These are phyloP conservation scores for Amaranthus hypochondriacus DNA, from an alignment of 148 eudicot genomes.

Conservation along the genomic window DNA sequence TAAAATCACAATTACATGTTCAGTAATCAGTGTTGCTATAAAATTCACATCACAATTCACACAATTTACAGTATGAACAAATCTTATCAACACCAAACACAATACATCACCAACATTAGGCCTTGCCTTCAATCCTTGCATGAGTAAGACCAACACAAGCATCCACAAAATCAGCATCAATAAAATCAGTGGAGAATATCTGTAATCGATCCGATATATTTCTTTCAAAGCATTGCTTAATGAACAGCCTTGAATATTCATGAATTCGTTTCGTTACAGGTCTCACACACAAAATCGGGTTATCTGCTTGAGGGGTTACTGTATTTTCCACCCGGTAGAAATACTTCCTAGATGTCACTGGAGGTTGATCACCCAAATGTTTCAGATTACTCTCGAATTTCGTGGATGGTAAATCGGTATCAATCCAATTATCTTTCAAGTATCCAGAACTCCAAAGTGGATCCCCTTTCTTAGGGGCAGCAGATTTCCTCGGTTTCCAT, in stretches of 20 bases:
- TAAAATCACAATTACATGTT: no score
- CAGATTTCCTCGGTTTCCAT: conserved; percentile 76
- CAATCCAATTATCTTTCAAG: conserved; percentile 85
- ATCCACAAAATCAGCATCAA: conserved; percentile 84
- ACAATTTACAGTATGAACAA: no score
- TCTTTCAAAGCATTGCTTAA: conserved; percentile 52
- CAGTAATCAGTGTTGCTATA: no score
- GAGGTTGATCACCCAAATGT: conserved; percentile 63
- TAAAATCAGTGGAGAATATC: conserved; percentile 81
- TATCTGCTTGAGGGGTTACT: conserved; percentile 87
- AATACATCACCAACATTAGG: conserved; percentile 11
- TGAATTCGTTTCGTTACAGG: conserved; percentile 84
- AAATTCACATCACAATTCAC: no score
- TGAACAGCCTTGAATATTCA: conserved; percentile 65
- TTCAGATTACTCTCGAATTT: conserved; percentile 86
- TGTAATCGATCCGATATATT: conserved; percentile 64
- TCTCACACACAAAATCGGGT: conserved; percentile 70
- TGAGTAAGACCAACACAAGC: conserved; percentile 73
- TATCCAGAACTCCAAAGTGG: conserved; percentile 67
- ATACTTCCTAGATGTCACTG: conserved; percentile 45
- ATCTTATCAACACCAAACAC: no score
- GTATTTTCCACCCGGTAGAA: conserved; percentile 93
- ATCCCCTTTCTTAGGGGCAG: conserved; percentile 55
- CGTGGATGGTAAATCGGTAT: conserved; percentile 78
- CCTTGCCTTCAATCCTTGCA: conserved; percentile 67